Evolutionary conservation across 352 stramenopile genomes (phyloP), one percentile per base, ranked within the genome.

Genomic region (Globisporangium lucens): DNA sequence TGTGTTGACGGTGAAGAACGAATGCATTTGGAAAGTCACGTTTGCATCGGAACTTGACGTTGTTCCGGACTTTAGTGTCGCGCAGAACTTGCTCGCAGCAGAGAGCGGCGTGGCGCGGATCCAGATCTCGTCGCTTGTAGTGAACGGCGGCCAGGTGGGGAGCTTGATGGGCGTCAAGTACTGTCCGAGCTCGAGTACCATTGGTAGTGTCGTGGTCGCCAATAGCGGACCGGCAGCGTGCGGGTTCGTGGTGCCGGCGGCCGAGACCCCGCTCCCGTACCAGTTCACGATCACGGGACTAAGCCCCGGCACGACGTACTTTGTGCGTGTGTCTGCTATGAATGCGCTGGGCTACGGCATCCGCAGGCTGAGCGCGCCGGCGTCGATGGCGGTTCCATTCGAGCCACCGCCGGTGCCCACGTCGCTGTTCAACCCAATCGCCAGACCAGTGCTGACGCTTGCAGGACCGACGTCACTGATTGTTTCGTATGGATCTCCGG

Each of bases 11-110:
- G 67, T 35, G 0, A 85, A 85, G 51, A 81, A 81, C 38, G 85
- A 94, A 63, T 94, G 85, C 38, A 85, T 77, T 9, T 97, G 89
- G 86, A 83, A 69, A 5, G 78, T 97, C 47, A 94, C 86, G 41
- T 96, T 96, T 57, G 3, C 84, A 3, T 93, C 82, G 1, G 87
- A 94, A 38, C 12, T 94, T 2, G 89, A 68, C 3, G 33, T 61
- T 4, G 71, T 95, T 5, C 84, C 89, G 0, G 49, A 74, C 10
- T 71, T 96, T 2, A 81, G 74, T 0, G 73, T 85, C 0, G 29
- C 70, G 2, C 69, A 77, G 12, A 91, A 81, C 66, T 73, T 80
- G 1, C 68, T 95, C 3, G 78, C 76, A 3, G 75, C 82, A 0
- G 65, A 67, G 4, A 67, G 70, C 10, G 83, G 85, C 3, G 61